Conservation (phyloP, 2,329 filamentous ascomycete species). For the Fusarium heterosporum region DNA sequence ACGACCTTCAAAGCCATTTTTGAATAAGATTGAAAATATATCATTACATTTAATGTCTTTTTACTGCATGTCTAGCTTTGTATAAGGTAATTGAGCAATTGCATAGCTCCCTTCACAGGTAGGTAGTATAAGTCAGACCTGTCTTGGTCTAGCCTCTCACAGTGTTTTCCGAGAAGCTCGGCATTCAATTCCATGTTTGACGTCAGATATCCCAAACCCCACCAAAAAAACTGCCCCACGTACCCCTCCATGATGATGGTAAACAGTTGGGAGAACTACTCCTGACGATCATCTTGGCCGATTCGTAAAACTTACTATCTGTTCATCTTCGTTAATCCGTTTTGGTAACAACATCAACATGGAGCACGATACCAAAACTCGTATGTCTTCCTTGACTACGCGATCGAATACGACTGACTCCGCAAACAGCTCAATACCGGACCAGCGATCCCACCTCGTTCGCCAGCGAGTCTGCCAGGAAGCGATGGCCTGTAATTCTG, state of each 20-base stretch:
- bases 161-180: constrained; percentile 21
- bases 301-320: constrained; percentile 13
- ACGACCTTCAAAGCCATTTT: too few relatives aligned
- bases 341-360: constrained; percentile 56
- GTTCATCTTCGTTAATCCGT: background rate
- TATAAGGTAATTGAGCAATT: background rate
- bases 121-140: background rate
- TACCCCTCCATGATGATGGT: constrained; percentile 44
- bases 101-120: background rate
- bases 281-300: constrained; percentile 14
- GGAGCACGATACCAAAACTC: constrained; percentile 80
- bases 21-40: too few relatives aligned
- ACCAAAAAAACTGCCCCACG: constrained; percentile 44
- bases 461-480: constrained; percentile 83
- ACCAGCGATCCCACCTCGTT: constrained; percentile 90
- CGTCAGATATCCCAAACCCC: constrained; percentile 44
- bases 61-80: background rate
- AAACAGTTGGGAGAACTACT: constrained; percentile 17
- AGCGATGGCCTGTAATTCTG: constrained; percentile 94
- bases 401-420: constrained; percentile 25
- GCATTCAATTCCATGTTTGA: constrained; percentile 35
- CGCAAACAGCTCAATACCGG: constrained; percentile 73
- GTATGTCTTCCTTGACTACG: constrained; percentile 59
- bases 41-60: too few relatives aligned
- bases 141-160: constrained; percentile 7